Conservation (phyloP, 2,329 filamentous ascomycete species). For the Aureobasidium sp. region DNA sequence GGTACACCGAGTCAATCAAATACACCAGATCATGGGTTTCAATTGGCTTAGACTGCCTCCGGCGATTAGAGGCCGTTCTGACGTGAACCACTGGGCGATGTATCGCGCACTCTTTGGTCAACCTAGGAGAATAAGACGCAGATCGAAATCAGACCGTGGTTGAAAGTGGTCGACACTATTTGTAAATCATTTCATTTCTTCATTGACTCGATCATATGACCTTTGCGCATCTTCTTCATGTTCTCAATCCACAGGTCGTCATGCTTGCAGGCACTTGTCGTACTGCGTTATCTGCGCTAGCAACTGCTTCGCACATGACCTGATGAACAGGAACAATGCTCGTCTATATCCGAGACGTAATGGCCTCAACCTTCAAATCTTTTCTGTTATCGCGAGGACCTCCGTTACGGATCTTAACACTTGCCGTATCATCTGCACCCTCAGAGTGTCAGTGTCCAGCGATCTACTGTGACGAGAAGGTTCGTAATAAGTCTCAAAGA, state of each 20-base stretch:
- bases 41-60: slow-evolving; percentile 2
- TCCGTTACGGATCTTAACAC: slow-evolving; percentile 66
- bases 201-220: background rate
- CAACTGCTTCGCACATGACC: slow-evolving; percentile 56
- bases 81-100: background rate
- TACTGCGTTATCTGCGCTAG: slow-evolving; percentile 53
- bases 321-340: slow-evolving; percentile 60
- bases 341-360: slow-evolving; percentile 49
- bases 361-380: slow-evolving; percentile 44
- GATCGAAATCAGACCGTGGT: background rate
- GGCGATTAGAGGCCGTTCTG: background rate
- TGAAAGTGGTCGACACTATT: background rate
- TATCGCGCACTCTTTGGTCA: background rate
- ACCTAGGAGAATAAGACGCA: background rate
- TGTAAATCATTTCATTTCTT: background rate
- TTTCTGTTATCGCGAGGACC: slow-evolving; percentile 55
- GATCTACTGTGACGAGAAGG: slow-evolving; percentile 54
- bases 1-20: slow-evolving; percentile 26
- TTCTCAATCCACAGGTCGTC: slow-evolving; percentile 42
- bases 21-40: slow-evolving; percentile 25
- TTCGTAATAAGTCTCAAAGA: slow-evolving; percentile 76
- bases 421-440: slow-evolving; percentile 63
- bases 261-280: slow-evolving; percentile 57
- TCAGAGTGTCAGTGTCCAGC: slow-evolving; percentile 71
- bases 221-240: slow-evolving; percentile 33